A percentile compares a stretch with the other conserved stretches of the same genome.
These are phyloP conservation scores for Selaginella moellendorffii DNA, from an alignment of 75 land plant genomes.

Conservation along the genomic window DNA sequence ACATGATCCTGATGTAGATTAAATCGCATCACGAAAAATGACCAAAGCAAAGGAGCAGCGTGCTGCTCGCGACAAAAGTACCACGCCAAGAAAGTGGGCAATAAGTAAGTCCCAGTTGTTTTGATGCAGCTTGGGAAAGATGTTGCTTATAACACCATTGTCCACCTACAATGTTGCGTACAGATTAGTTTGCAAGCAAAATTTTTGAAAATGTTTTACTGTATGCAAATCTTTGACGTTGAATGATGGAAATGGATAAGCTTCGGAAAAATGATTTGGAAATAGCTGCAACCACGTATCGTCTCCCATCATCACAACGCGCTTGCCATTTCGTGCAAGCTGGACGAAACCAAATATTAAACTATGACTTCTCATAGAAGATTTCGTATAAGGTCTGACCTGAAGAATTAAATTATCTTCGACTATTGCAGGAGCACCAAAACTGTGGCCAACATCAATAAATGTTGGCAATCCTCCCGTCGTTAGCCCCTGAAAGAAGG, in stretches of 20 bases:
- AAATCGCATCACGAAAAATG: not conserved
- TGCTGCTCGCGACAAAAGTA: slow-evolving; percentile 37
- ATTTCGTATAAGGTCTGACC: no score
- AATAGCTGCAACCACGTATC: slow-evolving; percentile 93
- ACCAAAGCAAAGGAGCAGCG: not conserved
- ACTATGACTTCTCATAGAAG: no score
- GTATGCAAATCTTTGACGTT: slow-evolving; percentile 98
- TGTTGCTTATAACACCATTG: slow-evolving; percentile 67
- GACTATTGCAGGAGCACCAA: slow-evolving; percentile 96
- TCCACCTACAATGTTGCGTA: slow-evolving; percentile 85
- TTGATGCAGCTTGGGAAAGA: slow-evolving; percentile 56
- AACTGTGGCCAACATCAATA: slow-evolving; percentile 93
- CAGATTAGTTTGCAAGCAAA: not conserved
- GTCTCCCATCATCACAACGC: slow-evolving; percentile 97
- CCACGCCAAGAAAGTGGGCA: slow-evolving; percentile 99
- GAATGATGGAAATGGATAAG: slow-evolving; percentile 86
- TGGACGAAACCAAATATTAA: no score
- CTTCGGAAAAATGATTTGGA: slow-evolving; percentile 68
- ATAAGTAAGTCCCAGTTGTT: slow-evolving; percentile 92
- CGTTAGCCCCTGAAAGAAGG: slow-evolving; percentile 83
- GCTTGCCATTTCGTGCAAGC: slow-evolving; percentile 64
- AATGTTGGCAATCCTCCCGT: slow-evolving; percentile 96
- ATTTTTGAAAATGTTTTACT: not conserved
- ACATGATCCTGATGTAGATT: slow-evolving; percentile 71
- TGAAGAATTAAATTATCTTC: slow-evolving; percentile 89